A percentile compares a stretch with the other conserved stretches of the same genome.
These are phyloP conservation scores for Syncephalastrum racemosum DNA, from an alignment of 371 early-diverging fungal genomes.

Conservation along the genomic window DNA sequence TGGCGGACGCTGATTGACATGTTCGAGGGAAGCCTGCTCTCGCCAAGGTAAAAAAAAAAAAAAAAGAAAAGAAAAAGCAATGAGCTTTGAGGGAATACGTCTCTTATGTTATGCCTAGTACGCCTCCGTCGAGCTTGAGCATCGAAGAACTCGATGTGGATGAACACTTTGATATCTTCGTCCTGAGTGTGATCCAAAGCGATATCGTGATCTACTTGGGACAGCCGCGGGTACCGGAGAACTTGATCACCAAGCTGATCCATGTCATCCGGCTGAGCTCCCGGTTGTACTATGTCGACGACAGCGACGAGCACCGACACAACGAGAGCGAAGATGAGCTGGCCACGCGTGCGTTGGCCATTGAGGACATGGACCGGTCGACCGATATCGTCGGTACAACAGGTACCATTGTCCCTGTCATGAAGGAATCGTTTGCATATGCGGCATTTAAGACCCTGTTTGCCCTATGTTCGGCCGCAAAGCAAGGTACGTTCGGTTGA, in stretches of 20 bases:
- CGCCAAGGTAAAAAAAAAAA: slow-evolving; percentile 54
- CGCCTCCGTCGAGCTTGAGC: slow-evolving; percentile 60
- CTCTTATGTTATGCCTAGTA: slow-evolving; percentile 32
- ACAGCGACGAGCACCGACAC: slow-evolving; percentile 18
- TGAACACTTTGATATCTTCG: slow-evolving; percentile 78
- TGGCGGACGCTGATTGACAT: slow-evolving; percentile 70
- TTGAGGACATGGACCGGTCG: slow-evolving; percentile 21
- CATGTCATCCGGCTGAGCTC: slow-evolving; percentile 60
- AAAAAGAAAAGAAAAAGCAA: slow-evolving; percentile 1
- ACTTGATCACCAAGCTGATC: slow-evolving; percentile 54
- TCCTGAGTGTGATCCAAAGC: slow-evolving; percentile 62
- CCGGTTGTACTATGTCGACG: slow-evolving; percentile 48
- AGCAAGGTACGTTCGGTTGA: slow-evolving; percentile 37
- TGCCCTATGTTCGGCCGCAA: slow-evolving; percentile 60
- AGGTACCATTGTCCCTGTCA: slow-evolving; percentile 63
- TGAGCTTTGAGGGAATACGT: background rate
- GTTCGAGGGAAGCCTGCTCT: slow-evolving; percentile 71
- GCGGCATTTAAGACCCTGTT: slow-evolving; percentile 66
- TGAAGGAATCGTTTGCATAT: slow-evolving; percentile 74
- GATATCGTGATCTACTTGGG: slow-evolving; percentile 73
- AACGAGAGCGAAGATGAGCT: slow-evolving; percentile 14
- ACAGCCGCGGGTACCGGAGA: slow-evolving; percentile 63
- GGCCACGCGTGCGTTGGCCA: slow-evolving; percentile 15
- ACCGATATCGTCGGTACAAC: slow-evolving; percentile 48
- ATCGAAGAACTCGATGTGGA: slow-evolving; percentile 72